Evolutionary conservation across 306 rosid species (phyloP).

Genomic region (Trifolium subterraneum): DNA sequence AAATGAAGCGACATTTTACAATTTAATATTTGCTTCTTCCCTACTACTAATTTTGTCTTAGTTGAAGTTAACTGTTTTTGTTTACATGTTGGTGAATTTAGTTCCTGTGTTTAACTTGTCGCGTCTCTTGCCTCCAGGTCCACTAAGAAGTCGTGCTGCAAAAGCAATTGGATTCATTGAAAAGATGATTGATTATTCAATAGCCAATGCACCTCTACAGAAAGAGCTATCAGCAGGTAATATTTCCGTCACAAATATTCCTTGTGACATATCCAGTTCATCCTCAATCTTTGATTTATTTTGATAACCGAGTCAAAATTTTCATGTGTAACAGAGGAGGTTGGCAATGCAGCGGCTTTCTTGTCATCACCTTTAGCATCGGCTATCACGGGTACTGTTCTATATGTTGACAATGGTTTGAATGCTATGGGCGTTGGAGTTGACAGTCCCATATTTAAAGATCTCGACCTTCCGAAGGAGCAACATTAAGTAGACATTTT

Average conservation of each 20-base stretch:
- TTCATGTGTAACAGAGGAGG: slow-evolving; percentile 69
- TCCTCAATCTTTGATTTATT: slow-evolving; percentile 18
- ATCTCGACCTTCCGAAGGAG: slow-evolving; percentile 54
- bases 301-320: slow-evolving; percentile 34
- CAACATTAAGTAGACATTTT: slow-evolving; percentile 41
- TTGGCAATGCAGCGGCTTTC: slow-evolving; percentile 89
- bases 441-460: slow-evolving; percentile 62
- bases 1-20: background rate
- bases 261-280: background rate
- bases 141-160: slow-evolving; percentile 96
- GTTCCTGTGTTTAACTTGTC: slow-evolving; percentile 29
- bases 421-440: slow-evolving; percentile 94
- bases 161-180: slow-evolving; percentile 97
- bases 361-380: slow-evolving; percentile 92
- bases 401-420: slow-evolving; percentile 90
- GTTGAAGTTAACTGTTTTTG: slow-evolving; percentile 13
- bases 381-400: slow-evolving; percentile 84
- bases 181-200: slow-evolving; percentile 94
- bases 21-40: slow-evolving; percentile 11
- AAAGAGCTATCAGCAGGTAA: slow-evolving; percentile 94
- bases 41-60: background rate
- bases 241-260: slow-evolving; percentile 19
- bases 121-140: slow-evolving; percentile 59
- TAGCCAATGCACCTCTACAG: slow-evolving; percentile 86
- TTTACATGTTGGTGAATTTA: slow-evolving; percentile 10